phyloP scores from a whole-genome alignment of 2,329 filamentous ascomycete species.

The Fusarium buxicola region DNA sequence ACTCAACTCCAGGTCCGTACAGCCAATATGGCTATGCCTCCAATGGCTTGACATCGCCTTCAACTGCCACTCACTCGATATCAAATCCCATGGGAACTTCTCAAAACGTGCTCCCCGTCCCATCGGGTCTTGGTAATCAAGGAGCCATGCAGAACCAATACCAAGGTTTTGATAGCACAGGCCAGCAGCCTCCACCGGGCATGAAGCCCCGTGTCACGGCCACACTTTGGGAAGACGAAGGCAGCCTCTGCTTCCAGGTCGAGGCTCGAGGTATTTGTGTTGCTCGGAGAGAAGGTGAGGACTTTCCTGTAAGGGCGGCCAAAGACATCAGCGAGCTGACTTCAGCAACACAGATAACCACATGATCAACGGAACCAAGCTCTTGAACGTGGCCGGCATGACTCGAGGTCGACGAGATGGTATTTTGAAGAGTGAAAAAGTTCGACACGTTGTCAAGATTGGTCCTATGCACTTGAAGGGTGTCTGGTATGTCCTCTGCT shows the following conservation, averaged over 20 bases:
- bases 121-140: constrained; percentile 63
- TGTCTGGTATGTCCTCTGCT: constrained; percentile 78
- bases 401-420: constrained; percentile 94
- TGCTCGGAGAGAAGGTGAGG: constrained; percentile 86
- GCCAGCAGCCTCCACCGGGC: constrained; percentile 89
- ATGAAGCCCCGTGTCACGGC: constrained; percentile 98
- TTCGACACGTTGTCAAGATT: constrained; percentile 97
- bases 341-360: constrained; percentile 77
- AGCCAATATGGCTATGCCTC: constrained; percentile 76
- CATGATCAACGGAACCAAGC: constrained; percentile 99
- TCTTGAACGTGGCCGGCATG: constrained; percentile 98
- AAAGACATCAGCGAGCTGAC: constrained; percentile 13
- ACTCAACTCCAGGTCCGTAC: constrained; percentile 72
- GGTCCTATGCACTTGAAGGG: constrained; percentile 99
- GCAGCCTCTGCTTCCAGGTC: constrained; percentile 96
- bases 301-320: neutral
- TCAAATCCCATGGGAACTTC: constrained; percentile 73
- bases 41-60: constrained; percentile 84
- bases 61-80: constrained; percentile 73
- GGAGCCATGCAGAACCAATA: constrained; percentile 68
- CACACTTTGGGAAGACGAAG: constrained; percentile 98
- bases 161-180: constrained; percentile 80
- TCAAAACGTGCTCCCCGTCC: constrained; percentile 76
- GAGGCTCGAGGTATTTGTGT: constrained; percentile 97
- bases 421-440: constrained; percentile 97